Percentiles rank a stretch among this genome's conserved stretches.
phyloP scores from a whole-genome alignment of 2,329 filamentous ascomycete genomes.

The Trichoderma citrinoviride region DNA sequence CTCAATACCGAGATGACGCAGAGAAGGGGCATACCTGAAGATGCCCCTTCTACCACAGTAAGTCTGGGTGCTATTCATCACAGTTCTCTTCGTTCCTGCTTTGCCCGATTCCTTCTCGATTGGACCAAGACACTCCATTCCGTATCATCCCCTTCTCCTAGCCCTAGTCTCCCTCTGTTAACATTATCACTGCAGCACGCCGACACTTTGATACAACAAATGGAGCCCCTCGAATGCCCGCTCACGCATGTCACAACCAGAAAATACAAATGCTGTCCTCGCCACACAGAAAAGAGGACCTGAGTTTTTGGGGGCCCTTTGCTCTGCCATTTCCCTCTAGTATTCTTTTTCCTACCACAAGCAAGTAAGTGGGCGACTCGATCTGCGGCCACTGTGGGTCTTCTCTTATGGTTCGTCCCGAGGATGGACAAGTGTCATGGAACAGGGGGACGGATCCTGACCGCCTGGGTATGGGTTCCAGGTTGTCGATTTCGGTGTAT shows the following conservation, averaged over 20 bases:
- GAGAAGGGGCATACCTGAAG: conserved; percentile 1
- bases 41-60: neutral
- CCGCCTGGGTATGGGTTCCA: conserved; percentile 30
- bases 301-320: conserved; percentile 6
- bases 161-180: conserved; percentile 12
- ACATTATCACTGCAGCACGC: conserved; percentile 9
- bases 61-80: neutral
- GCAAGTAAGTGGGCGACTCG: conserved; percentile 33
- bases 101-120: conserved; percentile 20
- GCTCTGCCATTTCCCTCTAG: too few relatives aligned
- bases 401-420: conserved; percentile 38
- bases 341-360: conserved; percentile 20
- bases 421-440: conserved; percentile 39
- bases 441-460: conserved; percentile 31
- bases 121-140: conserved; percentile 21
- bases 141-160: neutral
- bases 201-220: conserved; percentile 23
- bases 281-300: conserved; percentile 29
- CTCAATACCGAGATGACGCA: neutral
- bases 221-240: conserved; percentile 21
- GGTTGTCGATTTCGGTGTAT: conserved; percentile 38
- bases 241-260: conserved; percentile 31
- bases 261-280: conserved; percentile 27
- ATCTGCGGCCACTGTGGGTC: conserved; percentile 44
- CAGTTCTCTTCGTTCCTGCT: neutral